Conservation (phyloP, 805 yeast species). For the Yarrowia bubula region DNA sequence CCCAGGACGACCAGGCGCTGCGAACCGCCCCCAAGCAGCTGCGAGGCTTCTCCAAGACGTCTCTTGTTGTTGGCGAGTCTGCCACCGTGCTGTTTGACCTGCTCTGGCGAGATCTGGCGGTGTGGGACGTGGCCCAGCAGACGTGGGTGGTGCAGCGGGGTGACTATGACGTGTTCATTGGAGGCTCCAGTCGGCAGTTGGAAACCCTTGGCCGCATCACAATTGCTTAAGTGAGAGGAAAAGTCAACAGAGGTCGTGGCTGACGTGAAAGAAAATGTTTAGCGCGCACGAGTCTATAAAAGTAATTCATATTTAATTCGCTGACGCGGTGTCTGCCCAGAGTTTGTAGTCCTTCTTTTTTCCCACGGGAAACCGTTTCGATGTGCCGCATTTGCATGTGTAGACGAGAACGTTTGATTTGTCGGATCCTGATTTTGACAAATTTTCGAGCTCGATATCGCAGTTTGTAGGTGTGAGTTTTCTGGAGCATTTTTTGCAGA, state of each 20-base stretch:
- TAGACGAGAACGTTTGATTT: conserved; percentile 50
- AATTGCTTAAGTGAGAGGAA: conserved; percentile 15
- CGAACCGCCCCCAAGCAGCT: conserved; percentile 53
- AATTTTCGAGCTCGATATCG: conserved; percentile 44
- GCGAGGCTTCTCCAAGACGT: conserved; percentile 58
- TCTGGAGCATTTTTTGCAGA: conserved; percentile 67
- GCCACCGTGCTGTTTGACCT: conserved; percentile 47
- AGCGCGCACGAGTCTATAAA: conserved; percentile 1
- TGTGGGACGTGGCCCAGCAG: conserved; percentile 55
- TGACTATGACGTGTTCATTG: conserved; percentile 51
- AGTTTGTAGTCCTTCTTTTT: conserved; percentile 48
- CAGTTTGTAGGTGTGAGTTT: conserved; percentile 52
- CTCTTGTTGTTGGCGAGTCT: conserved; percentile 45
- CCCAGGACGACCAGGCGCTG: conserved; percentile 40
- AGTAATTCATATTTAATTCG: conserved; percentile 10
- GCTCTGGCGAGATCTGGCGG: conserved; percentile 52
- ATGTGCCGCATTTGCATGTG: conserved; percentile 54
- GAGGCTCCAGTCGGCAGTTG: conserved; percentile 39
- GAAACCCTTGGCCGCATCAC: conserved; percentile 27
- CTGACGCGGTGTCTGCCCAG: conserved; percentile 35
- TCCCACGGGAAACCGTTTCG: conserved; percentile 65
- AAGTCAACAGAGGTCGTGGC: not conserved
- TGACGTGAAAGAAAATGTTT: not conserved
- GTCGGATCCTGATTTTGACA: conserved; percentile 39
- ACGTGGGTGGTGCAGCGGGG: conserved; percentile 62